Base-by-base conservation (phyloP, 1,284 basidiomycete species). In the Fomes fomentarius region DNA sequence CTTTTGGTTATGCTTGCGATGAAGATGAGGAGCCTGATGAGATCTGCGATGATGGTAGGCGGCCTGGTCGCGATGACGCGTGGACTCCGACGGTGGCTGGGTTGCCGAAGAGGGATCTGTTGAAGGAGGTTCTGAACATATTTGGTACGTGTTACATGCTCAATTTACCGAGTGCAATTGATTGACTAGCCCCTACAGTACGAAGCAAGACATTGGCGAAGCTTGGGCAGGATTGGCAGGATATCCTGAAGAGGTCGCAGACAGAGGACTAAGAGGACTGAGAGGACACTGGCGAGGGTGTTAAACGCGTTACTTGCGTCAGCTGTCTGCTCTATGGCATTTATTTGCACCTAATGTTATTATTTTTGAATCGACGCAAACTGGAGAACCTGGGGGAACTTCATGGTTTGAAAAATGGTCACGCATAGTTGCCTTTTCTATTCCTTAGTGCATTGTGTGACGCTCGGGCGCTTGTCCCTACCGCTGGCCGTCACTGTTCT, bases 221-320 rank as follows among this genome's bases (percentile, higher is more conserved):
- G 63, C 74, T 93, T 21, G 91, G 85, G 4, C 69, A 81, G 58
- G 88, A 92, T 62, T 93, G 89, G 86, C 87, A 91, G 68, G 91
- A 92, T 55, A 76, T 79, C 31, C 67, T 93, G 59, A 89, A 84
- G 71, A 86, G 79, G 65, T 79, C 84, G 8, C 72, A 74, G 33
- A 77, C 63, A 47, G 84, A 66, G 28, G 68, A 69, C 15, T 69
- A 40, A 59, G n/a, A n/a, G n/a, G n/a, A n/a, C n/a, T n/a, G n/a
- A n/a, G n/a, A n/a, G n/a, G n/a, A n/a, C n/a, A n/a, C n/a, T n/a
- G n/a, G n/a, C n/a, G n/a, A n/a, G n/a, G n/a, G n/a, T n/a, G n/a
- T n/a, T n/a, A n/a, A n/a, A n/a, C n/a, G n/a, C n/a, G n/a, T n/a
- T n/a, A n/a, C n/a, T n/a, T n/a, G n/a, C n/a, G n/a, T n/a, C n/a